Conservation (phyloP, 2,329 filamentous ascomycete species). For the Colletotrichum tanaceti region DNA sequence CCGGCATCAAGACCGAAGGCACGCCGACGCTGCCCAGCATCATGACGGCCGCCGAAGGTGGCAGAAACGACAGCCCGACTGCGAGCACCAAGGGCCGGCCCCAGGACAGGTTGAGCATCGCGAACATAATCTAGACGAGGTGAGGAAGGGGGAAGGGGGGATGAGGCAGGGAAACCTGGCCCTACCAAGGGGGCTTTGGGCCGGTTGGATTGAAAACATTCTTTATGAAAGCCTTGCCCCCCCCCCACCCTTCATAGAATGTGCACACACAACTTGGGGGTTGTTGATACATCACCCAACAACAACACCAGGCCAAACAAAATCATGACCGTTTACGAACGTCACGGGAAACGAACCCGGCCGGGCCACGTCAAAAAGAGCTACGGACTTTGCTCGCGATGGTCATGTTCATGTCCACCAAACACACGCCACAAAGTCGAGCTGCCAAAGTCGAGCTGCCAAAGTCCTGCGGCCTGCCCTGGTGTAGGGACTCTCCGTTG, state of each 20-base stretch:
- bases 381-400: not conserved
- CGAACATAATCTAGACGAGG: slow-evolving; percentile 55
- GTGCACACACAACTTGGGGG: not conserved
- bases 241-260: no score
- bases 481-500: slow-evolving; percentile 1
- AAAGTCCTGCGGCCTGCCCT: no score
- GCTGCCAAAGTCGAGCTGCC: slow-evolving; percentile 3
- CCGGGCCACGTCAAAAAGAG: not conserved
- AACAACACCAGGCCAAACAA: slow-evolving; percentile 20
- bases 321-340: slow-evolving; percentile 31
- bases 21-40: slow-evolving; percentile 44
- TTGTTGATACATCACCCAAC: slow-evolving; percentile 7
- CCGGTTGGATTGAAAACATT: not conserved
- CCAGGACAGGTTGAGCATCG: slow-evolving; percentile 55
- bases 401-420: slow-evolving; percentile 15
- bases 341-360: slow-evolving; percentile 30
- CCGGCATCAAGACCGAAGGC: slow-evolving; percentile 51
- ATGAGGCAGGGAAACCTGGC: no score
- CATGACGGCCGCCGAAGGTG: slow-evolving; percentile 41
- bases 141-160: no score
- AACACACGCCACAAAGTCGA: not conserved
- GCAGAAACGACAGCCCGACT: slow-evolving; percentile 47
- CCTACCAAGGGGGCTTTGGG: not conserved
- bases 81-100: slow-evolving; percentile 43
- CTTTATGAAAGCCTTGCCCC: not conserved